These are phyloP conservation scores for Saxispiralis lemnorum DNA, from an alignment of 495 filamentous ascomycete genomes.

Conservation along the genomic window DNA sequence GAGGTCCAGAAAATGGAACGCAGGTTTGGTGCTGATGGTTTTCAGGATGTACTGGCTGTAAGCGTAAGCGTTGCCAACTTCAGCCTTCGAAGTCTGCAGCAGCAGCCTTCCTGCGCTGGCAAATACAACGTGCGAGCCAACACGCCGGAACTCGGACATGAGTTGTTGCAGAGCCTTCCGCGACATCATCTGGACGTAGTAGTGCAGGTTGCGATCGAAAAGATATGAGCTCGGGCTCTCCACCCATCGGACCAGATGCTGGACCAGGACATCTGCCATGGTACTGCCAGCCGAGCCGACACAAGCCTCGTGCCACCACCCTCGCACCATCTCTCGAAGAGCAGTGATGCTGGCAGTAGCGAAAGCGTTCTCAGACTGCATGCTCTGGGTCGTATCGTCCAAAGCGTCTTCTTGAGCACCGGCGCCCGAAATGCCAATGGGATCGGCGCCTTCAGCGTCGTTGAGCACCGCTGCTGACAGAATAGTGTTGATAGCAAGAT, in stretches of 20 bases:
- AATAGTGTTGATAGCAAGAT: conserved; percentile 94
- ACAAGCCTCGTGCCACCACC: conserved; percentile 93
- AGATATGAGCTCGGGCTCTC: conserved; percentile 80
- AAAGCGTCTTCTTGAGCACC: conserved; percentile 39
- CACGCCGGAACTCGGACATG: conserved; percentile 89
- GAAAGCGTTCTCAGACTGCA: conserved; percentile 83
- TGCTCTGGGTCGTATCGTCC: conserved; percentile 43
- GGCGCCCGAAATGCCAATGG: conserved; percentile 63
- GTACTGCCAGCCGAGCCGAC: conserved; percentile 43
- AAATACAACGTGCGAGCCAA: conserved; percentile 85
- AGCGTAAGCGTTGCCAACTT: conserved; percentile 91
- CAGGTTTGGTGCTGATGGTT: conserved; percentile 80
- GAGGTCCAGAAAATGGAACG: conserved; percentile 93
- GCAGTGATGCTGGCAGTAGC: conserved; percentile 78
- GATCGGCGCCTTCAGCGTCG: conserved; percentile 76
- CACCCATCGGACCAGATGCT: conserved; percentile 93
- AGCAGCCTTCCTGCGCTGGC: conserved; percentile 77
- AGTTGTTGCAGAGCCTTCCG: conserved; percentile 89
- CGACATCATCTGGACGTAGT: conserved; percentile 97
- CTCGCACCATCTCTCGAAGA: conserved; percentile 92
- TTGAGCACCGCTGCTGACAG: conserved; percentile 95
- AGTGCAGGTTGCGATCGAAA: conserved; percentile 88
- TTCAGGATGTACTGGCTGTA: conserved; percentile 95
- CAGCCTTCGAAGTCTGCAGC: conserved; percentile 87
- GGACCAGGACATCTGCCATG: conserved; percentile 96